Conservation (phyloP, 345 rosid genomes). For the Eucalyptus tenuipes region DNA sequence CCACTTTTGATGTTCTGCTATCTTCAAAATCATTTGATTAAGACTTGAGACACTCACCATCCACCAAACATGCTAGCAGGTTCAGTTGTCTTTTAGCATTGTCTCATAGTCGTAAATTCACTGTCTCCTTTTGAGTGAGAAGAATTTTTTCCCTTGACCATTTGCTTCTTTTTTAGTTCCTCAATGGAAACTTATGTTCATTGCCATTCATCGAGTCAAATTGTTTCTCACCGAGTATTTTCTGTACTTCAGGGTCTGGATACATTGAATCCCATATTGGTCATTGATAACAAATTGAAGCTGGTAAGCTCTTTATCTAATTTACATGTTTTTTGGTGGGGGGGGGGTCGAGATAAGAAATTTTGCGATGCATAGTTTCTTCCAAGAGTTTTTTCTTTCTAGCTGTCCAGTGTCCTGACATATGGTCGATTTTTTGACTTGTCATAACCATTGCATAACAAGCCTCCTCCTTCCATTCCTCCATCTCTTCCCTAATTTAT, state of each 20-base stretch:
- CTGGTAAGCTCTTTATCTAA: constrained; percentile 21
- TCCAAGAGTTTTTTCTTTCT: background rate
- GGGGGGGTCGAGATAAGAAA: background rate
- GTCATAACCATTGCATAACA: background rate
- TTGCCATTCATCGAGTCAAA: background rate
- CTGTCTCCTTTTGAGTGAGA: background rate
- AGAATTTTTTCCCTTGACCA: background rate
- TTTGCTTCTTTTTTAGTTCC: background rate
- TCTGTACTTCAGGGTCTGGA: constrained; percentile 38
- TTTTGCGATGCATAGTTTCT: background rate
- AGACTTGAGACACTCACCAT: background rate
- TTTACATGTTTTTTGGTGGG: background rate
- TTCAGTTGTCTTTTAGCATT: background rate
- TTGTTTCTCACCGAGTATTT: background rate
- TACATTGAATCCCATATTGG: constrained; percentile 35
- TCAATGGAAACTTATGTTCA: background rate
- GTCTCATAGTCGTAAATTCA: background rate
- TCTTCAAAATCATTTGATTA: background rate
- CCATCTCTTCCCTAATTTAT: background rate
- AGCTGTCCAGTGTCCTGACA: background rate
- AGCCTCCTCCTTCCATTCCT: background rate
- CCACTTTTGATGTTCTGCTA: background rate
- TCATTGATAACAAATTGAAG: constrained; percentile 36
- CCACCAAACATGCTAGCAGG: background rate
- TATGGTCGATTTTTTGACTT: background rate